Percentiles rank a stretch among this genome's conserved stretches.
phyloP scores from a whole-genome alignment of 108 stramenopile genomes.

The Skeletonema costatum region DNA sequence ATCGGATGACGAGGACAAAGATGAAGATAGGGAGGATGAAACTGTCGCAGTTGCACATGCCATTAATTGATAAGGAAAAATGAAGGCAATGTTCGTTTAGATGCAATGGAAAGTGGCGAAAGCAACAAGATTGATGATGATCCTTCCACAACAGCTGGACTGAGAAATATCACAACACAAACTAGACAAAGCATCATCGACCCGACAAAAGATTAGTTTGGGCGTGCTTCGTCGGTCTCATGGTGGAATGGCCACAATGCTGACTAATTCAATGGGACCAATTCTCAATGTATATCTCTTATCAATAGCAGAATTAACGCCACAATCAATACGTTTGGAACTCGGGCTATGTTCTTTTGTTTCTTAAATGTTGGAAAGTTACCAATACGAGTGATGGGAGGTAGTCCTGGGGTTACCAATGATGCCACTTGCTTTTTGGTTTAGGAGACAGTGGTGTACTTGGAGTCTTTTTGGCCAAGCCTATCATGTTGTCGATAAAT shows the following conservation, averaged over 20 bases:
- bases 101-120: slow-evolving; percentile 14
- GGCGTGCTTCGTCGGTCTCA: slow-evolving; percentile 48
- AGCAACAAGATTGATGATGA: neutral
- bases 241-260: slow-evolving; percentile 57
- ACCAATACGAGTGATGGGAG: slow-evolving; percentile 53
- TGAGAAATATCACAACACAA: neutral
- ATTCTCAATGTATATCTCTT: slow-evolving; percentile 61
- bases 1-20: slow-evolving; percentile 24
- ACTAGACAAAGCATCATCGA: neutral
- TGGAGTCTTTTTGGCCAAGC: slow-evolving; percentile 59
- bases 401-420: slow-evolving; percentile 52
- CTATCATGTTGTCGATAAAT: slow-evolving; percentile 58
- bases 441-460: slow-evolving; percentile 42
- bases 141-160: neutral
- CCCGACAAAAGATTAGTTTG: slow-evolving; percentile 23
- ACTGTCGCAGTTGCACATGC: neutral
- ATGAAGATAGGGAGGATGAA: neutral
- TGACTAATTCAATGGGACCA: slow-evolving; percentile 63
- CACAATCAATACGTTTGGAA: slow-evolving; percentile 57
- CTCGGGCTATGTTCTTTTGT: slow-evolving; percentile 67
- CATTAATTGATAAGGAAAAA: neutral
- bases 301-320: slow-evolving; percentile 49
- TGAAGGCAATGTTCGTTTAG: neutral
- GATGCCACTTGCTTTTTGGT: slow-evolving; percentile 40
- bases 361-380: slow-evolving; percentile 53